Conservation (phyloP, 2,329 filamentous ascomycete genomes). For the Fusarium keratoplasticum region DNA sequence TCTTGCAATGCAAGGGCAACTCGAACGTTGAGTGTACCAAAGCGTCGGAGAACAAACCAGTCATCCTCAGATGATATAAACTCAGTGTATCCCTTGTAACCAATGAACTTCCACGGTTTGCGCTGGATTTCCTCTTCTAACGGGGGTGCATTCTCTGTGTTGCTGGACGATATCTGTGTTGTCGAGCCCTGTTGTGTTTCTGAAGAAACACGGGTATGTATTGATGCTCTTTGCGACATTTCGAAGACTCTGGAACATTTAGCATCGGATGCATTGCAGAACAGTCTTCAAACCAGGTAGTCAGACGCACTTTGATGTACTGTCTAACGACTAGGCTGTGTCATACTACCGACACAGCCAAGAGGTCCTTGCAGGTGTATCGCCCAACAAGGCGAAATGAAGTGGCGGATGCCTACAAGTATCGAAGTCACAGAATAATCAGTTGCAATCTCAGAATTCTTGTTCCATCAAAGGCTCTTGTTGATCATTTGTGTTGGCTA, state of each 20-base stretch:
- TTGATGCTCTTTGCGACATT: background rate
- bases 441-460: too few relatives aligned
- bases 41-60: slow-evolving; percentile 49
- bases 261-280: background rate
- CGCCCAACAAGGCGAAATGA: background rate
- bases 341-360: background rate
- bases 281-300: too few relatives aligned
- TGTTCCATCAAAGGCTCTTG: too few relatives aligned
- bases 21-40: slow-evolving; percentile 46
- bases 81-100: slow-evolving; percentile 43
- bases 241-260: background rate
- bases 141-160: too few relatives aligned
- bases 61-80: slow-evolving; percentile 48
- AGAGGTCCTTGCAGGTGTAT: background rate
- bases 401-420: too few relatives aligned
- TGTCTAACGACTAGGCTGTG: background rate
- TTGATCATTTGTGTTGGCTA: too few relatives aligned
- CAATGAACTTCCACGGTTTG: slow-evolving; percentile 49
- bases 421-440: too few relatives aligned
- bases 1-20: slow-evolving; percentile 50
- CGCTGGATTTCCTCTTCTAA: background rate
- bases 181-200: background rate
- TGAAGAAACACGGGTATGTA: background rate
- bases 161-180: too few relatives aligned
- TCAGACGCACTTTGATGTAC: too few relatives aligned